A percentile compares a stretch with the other conserved stretches of the same genome.
These are phyloP conservation scores for Artemisia tridentata DNA, from an alignment of 129 eudicot genomes.

Conservation along the genomic window DNA sequence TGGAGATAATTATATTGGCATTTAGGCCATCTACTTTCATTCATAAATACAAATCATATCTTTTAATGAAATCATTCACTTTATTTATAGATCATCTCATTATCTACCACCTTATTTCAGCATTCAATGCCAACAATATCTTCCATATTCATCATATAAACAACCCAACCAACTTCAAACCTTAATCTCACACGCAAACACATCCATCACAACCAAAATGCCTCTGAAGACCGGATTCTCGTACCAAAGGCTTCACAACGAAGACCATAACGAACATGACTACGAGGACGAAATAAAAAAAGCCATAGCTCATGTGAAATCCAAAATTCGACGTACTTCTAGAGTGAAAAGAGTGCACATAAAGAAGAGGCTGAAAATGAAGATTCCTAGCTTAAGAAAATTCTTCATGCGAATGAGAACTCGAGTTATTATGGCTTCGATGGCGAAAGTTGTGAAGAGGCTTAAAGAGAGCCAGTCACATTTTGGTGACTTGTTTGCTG, in stretches of 20 bases:
- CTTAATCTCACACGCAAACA: background rate
- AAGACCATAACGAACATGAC: constrained; percentile 29
- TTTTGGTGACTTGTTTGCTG: constrained; percentile 88
- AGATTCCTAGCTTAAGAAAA: constrained; percentile 57
- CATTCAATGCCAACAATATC: constrained; percentile 29
- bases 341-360: constrained; percentile 39
- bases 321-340: constrained; percentile 27
- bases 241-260: constrained; percentile 51
- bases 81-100: constrained; percentile 1
- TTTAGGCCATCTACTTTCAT: background rate
- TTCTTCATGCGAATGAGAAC: constrained; percentile 44
- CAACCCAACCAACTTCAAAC: constrained; percentile 9
- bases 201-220: constrained; percentile 17
- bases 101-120: constrained; percentile 30
- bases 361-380: constrained; percentile 50
- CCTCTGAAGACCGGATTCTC: constrained; percentile 32
- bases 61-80: background rate
- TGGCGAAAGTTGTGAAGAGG: constrained; percentile 58
- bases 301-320: constrained; percentile 27
- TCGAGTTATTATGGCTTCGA: constrained; percentile 39
- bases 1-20: background rate
- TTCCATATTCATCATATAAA: constrained; percentile 14
- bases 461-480: constrained; percentile 71
- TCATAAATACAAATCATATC: background rate
- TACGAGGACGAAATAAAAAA: constrained; percentile 21